Base-by-base conservation (phyloP, 2,329 filamentous ascomycete species). In the Fusarium burgessii region DNA sequence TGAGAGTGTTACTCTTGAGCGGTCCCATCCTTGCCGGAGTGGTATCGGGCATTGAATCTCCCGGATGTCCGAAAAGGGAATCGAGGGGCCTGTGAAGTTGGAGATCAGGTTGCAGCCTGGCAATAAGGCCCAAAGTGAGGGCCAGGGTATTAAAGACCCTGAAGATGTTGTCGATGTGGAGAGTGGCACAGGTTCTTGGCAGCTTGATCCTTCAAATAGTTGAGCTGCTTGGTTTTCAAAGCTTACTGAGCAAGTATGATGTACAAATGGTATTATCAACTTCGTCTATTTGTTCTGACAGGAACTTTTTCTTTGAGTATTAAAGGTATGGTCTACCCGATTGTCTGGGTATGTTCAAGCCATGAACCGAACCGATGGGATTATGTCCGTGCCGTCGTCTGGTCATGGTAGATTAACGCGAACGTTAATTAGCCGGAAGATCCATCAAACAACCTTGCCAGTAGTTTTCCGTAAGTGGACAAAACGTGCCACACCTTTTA, bases 401-500 rank as follows among this genome's bases (percentile, higher is more conserved):
- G 13, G 32, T 45, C 57, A 51, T 60, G 40, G 43, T 33, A 50
- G 47, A 41, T 43, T 58, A 52, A 58, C 20, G 63, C 38, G 27
- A 68, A 57, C 5, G 20, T 41, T 32, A 58, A 69, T 71, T 72
- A 71, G 52, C 69, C 66, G 69, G 59, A 52, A 70, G 60, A 66
- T 72, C 69, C 54, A 66, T 72, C 54, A 47, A 61, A 54, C 54
- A 72, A 70, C 61, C 62, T 66, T 62, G 57, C 46, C 58, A 47
- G 56, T 29, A 40, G 38, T 57, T 73, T 60, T 36, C 50, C 43
- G 54, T 58, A 54, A 46, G 55, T 38, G 43, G 70, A 71, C 57
- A 57, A 52, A 68, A 72, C 63, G 74, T 73, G 68, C 52, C 74
- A 76, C 72, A 74, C 74, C 63, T 54, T 38, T 62, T 49, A 47